Evolutionary conservation across 108 stramenopile genomes (phyloP), one percentile per base, ranked within the genome.

Genomic region (Skeletonema grethae): DNA sequence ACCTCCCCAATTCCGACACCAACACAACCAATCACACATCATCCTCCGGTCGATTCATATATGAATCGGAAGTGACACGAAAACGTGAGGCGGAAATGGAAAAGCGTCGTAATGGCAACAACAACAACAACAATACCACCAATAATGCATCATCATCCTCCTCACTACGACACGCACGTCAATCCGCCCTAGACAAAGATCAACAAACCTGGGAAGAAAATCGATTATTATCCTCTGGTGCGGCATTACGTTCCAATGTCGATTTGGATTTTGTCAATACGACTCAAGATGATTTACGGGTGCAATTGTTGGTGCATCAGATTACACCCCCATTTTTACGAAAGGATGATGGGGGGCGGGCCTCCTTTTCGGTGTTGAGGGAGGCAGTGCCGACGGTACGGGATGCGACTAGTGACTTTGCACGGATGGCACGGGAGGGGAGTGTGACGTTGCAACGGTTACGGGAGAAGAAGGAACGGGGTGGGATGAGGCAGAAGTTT

Each of bases 121-220:
- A 22, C 12, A n/a, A n/a, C 39, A 12, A 65, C 30, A 25, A 62
- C 18, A 39, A 66, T 3, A 3, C 15, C 39, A 41, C 13, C 13
- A 41, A n/a, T n/a, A n/a, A n/a, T n/a, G n/a, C 39, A 15, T 41
- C 39, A 41, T 15, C 39, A 43, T 36, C 39, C 30, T 32, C 59
- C 30, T 32, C 59, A 30, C 70, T 68, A 8, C 61, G 75, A 46
- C 67, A 84, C 71, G 87, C 92, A 12, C 79, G 85, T 48, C 84
- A 82, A 61, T 87, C 79, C 25, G 93, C 89, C 12, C 61, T 97
- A 57, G 80, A 89, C 68, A 96, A 91, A 60, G 97, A 97, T 77
- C 97, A 97, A 87, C 84, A 94, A n/a, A 93, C 94, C 13, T 99
- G 97, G 96, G 98, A 99, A 75, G 93, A 95, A 66, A 97, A 96